Evolutionary conservation across 352 stramenopile genomes (phyloP), one percentile per base, ranked within the genome.

Genomic region (Pythium dissimile): DNA sequence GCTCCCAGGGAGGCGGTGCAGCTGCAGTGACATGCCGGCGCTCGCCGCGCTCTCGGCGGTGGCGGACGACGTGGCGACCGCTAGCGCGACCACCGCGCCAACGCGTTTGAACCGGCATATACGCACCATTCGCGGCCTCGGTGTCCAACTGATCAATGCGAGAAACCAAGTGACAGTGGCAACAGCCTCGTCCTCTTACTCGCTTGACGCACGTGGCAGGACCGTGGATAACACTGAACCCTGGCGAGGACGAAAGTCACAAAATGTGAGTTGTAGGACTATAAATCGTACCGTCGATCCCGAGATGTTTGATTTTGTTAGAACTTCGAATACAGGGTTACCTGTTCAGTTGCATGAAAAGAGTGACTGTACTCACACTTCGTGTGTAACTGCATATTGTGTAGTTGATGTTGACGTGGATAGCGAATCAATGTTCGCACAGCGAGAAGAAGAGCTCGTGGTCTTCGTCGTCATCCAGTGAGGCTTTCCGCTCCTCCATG

Each of bases 401-500:
- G n/a, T n/a, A n/a, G n/a, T n/a, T n/a, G n/a, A n/a, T n/a, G n/a
- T n/a, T n/a, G n/a, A n/a, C n/a, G n/a, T n/a, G n/a, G n/a, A n/a
- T n/a, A n/a, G n/a, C n/a, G n/a, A n/a, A n/a, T n/a, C n/a, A 68
- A 35, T 63, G 61, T 23, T 68, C 61, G 21, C 61, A 68, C 31
- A 63, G 35, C 9, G 61, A 63, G n/a, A 68, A 68, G 26, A 56
- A 49, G 0, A 63, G 43, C 20, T 59, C 53, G 23, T 59, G 38
- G 18, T 59, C 53, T 10, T 64, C 59, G 11, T 62, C 54, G 6
- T 59, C 59, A n/a, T 47, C 21, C 2, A 10, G 26, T 18, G 21
- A 8, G 1, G 27, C 32, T 18, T 48, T 48, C 20, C 67, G 62
- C n/a, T 69, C 67, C 4, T 59, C 41, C 67, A 72, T 75, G n/a